Evolutionary conservation across 805 yeast genomes (phyloP).

Genomic region (Yarrowia sp.): DNA sequence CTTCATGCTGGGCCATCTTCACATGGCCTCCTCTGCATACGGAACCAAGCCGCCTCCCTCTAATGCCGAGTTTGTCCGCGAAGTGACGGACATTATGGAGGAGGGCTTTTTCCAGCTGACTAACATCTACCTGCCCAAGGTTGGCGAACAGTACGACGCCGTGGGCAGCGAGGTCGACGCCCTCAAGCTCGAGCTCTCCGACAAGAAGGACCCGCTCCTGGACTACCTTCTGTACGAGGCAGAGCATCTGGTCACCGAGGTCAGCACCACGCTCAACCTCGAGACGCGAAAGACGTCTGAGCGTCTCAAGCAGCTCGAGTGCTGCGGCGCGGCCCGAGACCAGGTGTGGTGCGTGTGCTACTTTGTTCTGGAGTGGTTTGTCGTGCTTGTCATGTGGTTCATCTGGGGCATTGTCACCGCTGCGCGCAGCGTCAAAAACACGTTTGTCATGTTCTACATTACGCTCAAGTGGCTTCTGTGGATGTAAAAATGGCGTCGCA

Average conservation of each 20-base stretch:
- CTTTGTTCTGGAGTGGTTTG: slow-evolving; percentile 32
- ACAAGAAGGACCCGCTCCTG: slow-evolving; percentile 30
- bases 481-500: slow-evolving; percentile 29
- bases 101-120: slow-evolving; percentile 25
- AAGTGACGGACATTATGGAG: slow-evolving; percentile 27
- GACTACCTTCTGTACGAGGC: slow-evolving; percentile 34
- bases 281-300: slow-evolving; percentile 32
- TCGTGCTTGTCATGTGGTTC: slow-evolving; percentile 34
- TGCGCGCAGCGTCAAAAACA: slow-evolving; percentile 22
- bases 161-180: slow-evolving; percentile 28
- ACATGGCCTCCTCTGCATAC: slow-evolving; percentile 26
- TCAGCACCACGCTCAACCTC: slow-evolving; percentile 33
- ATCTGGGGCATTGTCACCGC: slow-evolving; percentile 34
- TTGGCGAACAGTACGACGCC: slow-evolving; percentile 25
- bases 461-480: slow-evolving; percentile 33
- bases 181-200: slow-evolving; percentile 30
- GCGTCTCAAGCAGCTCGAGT: slow-evolving; percentile 32
- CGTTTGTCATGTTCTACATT: slow-evolving; percentile 14
- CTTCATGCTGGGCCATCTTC: slow-evolving; percentile 26
- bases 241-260: slow-evolving; percentile 34
- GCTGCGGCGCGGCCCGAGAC: slow-evolving; percentile 28
- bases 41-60: slow-evolving; percentile 22
- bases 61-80: slow-evolving; percentile 23
- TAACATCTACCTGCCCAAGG: slow-evolving; percentile 26
- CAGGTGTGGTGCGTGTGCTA: slow-evolving; percentile 32